Conservation (phyloP, 805 yeast species). For the Myxozyma melibiosi region DNA sequence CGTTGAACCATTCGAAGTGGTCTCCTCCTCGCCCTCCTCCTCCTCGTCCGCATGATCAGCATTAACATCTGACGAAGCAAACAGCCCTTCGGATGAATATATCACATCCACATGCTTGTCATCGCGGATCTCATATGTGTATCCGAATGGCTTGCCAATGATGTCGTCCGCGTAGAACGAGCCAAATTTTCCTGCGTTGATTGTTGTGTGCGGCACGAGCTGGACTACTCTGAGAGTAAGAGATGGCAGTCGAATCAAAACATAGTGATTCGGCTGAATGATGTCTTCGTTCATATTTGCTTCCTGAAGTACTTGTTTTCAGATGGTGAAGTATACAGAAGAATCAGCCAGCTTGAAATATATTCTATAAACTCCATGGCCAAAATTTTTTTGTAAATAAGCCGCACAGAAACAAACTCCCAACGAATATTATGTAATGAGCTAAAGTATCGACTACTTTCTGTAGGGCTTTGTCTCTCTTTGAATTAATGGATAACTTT, state of each 20-base stretch:
- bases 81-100: constrained; percentile 27
- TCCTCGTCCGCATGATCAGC: constrained; percentile 32
- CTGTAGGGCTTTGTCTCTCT: too few species aligned
- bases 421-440: too few species aligned
- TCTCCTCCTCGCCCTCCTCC: constrained; percentile 38
- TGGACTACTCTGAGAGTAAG: constrained; percentile 74
- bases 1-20: background rate
- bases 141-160: constrained; percentile 83
- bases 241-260: constrained; percentile 77
- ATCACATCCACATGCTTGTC: constrained; percentile 43
- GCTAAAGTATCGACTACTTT: too few species aligned
- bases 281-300: constrained; percentile 28
- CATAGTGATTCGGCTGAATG: constrained; percentile 56
- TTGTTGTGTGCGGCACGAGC: constrained; percentile 58
- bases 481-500: background rate
- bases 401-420: too few species aligned
- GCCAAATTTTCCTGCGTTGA: constrained; percentile 91
- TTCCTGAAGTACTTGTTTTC: too few species aligned
- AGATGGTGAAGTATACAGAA: too few species aligned
- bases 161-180: constrained; percentile 72
- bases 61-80: constrained; percentile 23
- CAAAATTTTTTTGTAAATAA: too few species aligned
- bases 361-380: too few species aligned
- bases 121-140: constrained; percentile 79
- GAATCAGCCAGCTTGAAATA: too few species aligned